Percentiles rank a stretch among this genome's conserved stretches.
Evolutionary conservation across 441 rosid species (phyloP).

Genomic region (Pelargonium cotyledonis): DNA sequence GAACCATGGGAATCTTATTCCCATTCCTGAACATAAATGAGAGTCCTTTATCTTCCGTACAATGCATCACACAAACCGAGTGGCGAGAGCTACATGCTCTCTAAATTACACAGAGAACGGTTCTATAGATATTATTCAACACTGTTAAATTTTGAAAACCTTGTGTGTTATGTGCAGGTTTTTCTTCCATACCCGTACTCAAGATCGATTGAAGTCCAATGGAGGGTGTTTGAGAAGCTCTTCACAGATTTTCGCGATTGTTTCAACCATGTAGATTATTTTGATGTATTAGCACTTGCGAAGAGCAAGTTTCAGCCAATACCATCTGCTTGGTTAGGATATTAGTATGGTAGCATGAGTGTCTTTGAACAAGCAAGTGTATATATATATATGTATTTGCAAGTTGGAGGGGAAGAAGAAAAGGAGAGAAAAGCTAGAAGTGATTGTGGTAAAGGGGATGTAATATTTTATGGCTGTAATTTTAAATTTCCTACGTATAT

Average conservation of each 20-base stretch:
- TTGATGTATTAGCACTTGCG: constrained; percentile 52
- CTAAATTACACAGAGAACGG: too few species aligned
- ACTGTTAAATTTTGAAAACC: not conserved
- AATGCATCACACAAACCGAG: too few species aligned
- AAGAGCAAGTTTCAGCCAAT: constrained; percentile 75
- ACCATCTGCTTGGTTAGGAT: constrained; percentile 71
- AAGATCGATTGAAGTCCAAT: constrained; percentile 59
- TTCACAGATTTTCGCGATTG: constrained; percentile 83
- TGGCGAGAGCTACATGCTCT: too few species aligned
- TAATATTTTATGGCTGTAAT: too few species aligned
- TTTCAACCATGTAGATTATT: constrained; percentile 52
- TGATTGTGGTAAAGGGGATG: too few species aligned
- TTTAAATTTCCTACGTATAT: too few species aligned
- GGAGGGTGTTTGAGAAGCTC: constrained; percentile 76
- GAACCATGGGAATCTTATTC: too few species aligned
- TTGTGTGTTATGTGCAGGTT: constrained; percentile 34
- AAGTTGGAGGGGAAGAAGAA: not conserved
- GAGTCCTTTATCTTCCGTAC: too few species aligned
- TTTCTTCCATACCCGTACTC: constrained; percentile 78
- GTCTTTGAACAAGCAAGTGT: not conserved
- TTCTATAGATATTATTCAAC: too few species aligned
- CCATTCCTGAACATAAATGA: too few species aligned
- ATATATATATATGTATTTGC: not conserved
- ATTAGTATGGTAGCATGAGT: constrained; percentile 20
- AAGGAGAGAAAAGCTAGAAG: too few species aligned